Conservation (phyloP, 2,329 filamentous ascomycete species). For the Arthroderma sp. region DNA sequence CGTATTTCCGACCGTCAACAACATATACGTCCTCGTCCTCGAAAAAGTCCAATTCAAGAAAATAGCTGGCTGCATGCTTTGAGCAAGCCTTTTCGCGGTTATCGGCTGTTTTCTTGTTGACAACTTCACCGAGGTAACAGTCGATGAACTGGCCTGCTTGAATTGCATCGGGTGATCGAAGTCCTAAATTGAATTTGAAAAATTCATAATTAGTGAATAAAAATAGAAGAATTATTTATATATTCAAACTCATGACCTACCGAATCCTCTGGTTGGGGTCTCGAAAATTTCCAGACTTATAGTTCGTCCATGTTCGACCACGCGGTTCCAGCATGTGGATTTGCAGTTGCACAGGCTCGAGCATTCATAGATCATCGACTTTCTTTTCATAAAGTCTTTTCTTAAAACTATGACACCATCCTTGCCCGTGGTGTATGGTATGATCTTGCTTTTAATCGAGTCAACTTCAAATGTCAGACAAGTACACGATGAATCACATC, state of each 20-base stretch:
- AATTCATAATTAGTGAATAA: neutral
- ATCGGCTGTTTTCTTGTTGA: constrained; percentile 25
- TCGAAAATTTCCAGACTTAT: constrained; percentile 31
- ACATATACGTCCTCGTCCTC: constrained; percentile 23
- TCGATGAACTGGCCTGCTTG: constrained; percentile 33
- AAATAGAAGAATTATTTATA: neutral
- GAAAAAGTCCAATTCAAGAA: constrained; percentile 31
- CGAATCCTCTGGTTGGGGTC: constrained; percentile 29
- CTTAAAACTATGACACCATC: constrained; percentile 17
- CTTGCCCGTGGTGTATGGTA: constrained; percentile 17
- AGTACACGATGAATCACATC: constrained; percentile 14
- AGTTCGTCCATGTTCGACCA: constrained; percentile 28
- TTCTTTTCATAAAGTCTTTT: constrained; percentile 20
- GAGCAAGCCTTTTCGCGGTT: constrained; percentile 23
- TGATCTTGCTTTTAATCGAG: constrained; percentile 16
- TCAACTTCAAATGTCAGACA: constrained; percentile 22
- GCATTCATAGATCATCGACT: constrained; percentile 30
- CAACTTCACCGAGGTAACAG: constrained; percentile 32
- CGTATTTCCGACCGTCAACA: constrained; percentile 31
- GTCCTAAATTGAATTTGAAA: constrained; percentile 15
- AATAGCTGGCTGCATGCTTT: constrained; percentile 24
- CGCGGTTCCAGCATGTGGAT: constrained; percentile 27
- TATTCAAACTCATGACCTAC: constrained; percentile 12
- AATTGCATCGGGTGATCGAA: constrained; percentile 27
- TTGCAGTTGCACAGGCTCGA: constrained; percentile 25